phyloP scores from a whole-genome alignment of 352 stramenopile species.

The Pythium insidiosum region DNA sequence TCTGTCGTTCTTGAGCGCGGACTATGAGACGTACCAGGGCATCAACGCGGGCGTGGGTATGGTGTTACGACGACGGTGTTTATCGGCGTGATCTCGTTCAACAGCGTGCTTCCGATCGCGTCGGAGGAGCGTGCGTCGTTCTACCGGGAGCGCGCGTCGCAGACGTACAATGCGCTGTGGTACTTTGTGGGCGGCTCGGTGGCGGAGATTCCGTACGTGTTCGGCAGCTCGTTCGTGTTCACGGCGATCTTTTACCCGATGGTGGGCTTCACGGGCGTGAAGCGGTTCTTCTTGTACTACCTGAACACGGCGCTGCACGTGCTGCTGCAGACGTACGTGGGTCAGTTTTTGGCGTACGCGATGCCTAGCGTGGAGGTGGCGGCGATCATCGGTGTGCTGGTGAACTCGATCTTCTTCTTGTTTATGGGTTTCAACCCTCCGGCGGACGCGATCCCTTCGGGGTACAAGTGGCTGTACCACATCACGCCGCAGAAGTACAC shows the following conservation, averaged over 20 bases:
- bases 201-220: too few species aligned
- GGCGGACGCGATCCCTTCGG: conserved; percentile 3
- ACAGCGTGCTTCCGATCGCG: conserved; percentile 5
- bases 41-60: conserved; percentile 35
- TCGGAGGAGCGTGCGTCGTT: conserved; percentile 24
- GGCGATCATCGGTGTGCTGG: conserved; percentile 12
- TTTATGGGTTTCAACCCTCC: conserved; percentile 30
- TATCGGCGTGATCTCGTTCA: too few species aligned
- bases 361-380: conserved; percentile 25
- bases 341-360: conserved; percentile 48
- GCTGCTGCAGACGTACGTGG: conserved; percentile 40
- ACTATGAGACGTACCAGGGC: conserved; percentile 18
- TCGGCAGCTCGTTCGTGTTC: too few species aligned
- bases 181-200: conserved; percentile 41
- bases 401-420: conserved; percentile 31
- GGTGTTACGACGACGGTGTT: conserved; percentile 68
- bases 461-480: conserved; percentile 13
- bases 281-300: conserved; percentile 51
- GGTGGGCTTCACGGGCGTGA: too few species aligned
- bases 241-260: too few species aligned
- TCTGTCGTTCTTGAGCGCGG: conserved; percentile 14
- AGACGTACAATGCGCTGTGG: conserved; percentile 79
- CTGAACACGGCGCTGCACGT: conserved; percentile 46
- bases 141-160: conserved; percentile 85
- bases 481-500: conserved; percentile 9